Percentiles rank a stretch among this genome's conserved stretches.
phyloP scores from a whole-genome alignment of 2,329 filamentous ascomycete genomes.

The Penicillium sp. region DNA sequence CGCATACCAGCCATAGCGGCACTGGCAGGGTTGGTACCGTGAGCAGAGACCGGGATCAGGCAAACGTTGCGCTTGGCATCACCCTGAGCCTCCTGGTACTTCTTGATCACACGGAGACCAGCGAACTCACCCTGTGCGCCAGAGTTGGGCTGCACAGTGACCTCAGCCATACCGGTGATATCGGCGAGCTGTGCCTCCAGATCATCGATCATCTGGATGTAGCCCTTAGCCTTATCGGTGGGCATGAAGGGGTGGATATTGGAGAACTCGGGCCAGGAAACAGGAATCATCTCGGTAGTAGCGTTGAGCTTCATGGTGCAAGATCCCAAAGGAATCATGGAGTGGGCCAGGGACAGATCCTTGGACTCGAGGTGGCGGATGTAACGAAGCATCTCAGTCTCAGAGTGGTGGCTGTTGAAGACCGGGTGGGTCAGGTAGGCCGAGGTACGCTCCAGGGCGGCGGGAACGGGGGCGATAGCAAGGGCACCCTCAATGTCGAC shows the following conservation, averaged over 20 bases:
- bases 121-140: constrained; percentile 95
- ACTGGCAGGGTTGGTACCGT: constrained; percentile 93
- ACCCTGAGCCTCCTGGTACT: constrained; percentile 70
- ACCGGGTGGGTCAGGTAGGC: constrained; percentile 83
- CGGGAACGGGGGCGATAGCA: constrained; percentile 44
- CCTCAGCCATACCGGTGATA: constrained; percentile 87
- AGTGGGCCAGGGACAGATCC: constrained; percentile 89
- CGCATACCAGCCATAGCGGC: constrained; percentile 96
- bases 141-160: constrained; percentile 91
- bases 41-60: constrained; percentile 89
- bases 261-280: constrained; percentile 73
- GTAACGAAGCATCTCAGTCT: constrained; percentile 91
- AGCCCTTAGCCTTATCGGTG: constrained; percentile 63
- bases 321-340: constrained; percentile 95
- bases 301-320: constrained; percentile 99
- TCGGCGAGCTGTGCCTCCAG: constrained; percentile 73
- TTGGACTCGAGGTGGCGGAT: constrained; percentile 92
- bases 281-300: constrained; percentile 86
- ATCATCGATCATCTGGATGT: constrained; percentile 66
- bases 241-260: constrained; percentile 81
- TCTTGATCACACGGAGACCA: constrained; percentile 82
- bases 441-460: constrained; percentile 67
- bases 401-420: constrained; percentile 92
- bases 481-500: constrained; percentile 35
- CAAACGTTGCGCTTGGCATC: constrained; percentile 77